phyloP scores from a whole-genome alignment of 768 basidiomycete genomes.

The Xerocomellus chrysenteron region DNA sequence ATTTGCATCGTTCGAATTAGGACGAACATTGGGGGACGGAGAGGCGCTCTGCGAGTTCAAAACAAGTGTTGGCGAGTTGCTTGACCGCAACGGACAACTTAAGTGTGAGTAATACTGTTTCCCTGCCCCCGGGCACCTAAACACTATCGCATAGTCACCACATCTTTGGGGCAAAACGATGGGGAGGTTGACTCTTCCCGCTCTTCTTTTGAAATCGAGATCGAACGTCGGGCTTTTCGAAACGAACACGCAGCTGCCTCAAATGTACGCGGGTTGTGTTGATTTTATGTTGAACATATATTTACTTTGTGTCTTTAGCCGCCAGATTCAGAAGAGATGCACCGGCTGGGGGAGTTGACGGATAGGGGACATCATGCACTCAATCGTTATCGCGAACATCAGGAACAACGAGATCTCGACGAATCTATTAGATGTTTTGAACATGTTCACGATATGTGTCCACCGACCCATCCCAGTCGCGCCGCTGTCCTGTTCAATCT shows the following conservation, averaged over 20 bases:
- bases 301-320: background rate
- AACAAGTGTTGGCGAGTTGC: background rate
- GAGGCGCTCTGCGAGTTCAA: background rate
- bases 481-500: conserved; percentile 10
- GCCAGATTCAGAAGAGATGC: background rate
- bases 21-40: conserved; percentile 2
- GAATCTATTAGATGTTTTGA: conserved; percentile 17
- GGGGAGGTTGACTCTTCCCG: background rate
- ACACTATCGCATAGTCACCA: background rate
- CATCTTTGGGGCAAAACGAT: background rate
- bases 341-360: background rate
- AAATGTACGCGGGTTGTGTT: background rate
- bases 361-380: background rate
- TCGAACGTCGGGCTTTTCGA: too few relatives aligned
- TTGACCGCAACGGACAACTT: background rate
- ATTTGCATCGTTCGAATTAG: conserved; percentile 8
- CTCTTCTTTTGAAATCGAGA: too few relatives aligned
- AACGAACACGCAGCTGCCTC: too few relatives aligned
- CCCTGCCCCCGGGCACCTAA: too few relatives aligned
- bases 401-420: conserved; percentile 10
- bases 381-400: background rate
- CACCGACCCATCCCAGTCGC: conserved; percentile 14
- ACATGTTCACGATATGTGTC: conserved; percentile 11
- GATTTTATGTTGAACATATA: background rate
- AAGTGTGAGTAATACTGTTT: background rate